phyloP scores from a whole-genome alignment of 1,284 basidiomycete species.

The Cronartium ribicola region DNA sequence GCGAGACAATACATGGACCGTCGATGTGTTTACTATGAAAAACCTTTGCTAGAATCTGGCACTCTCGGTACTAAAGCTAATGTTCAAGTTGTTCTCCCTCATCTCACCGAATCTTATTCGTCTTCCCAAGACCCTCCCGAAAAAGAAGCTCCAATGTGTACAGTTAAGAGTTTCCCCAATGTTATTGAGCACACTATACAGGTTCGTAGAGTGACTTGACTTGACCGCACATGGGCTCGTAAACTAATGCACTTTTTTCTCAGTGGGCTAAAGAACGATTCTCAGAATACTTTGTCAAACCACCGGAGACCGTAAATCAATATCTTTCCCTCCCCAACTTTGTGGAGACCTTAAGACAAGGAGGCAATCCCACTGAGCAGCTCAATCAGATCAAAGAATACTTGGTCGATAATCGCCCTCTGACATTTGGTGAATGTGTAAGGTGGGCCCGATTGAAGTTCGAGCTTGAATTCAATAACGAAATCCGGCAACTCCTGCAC shows the following conservation, averaged over 20 bases:
- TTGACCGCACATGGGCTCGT: not conserved
- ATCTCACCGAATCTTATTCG: conserved; percentile 94
- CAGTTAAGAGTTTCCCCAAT: conserved; percentile 99
- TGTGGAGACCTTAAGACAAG: conserved; percentile 83
- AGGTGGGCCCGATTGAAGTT: conserved; percentile 94
- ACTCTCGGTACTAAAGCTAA: conserved; percentile 99
- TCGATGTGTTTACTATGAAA: conserved; percentile 94
- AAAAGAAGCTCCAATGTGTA: conserved; percentile 95
- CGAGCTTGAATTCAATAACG: conserved; percentile 89
- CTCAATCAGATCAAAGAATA: conserved; percentile 84
- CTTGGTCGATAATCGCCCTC: conserved; percentile 84
- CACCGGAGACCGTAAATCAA: conserved; percentile 87
- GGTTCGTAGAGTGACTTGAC: conserved; percentile 4
- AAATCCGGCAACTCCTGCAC: conserved; percentile 86
- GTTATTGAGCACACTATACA: conserved; percentile 94
- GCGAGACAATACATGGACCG: conserved; percentile 97
- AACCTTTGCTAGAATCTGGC: conserved; percentile 93
- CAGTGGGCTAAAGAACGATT: conserved; percentile 94
- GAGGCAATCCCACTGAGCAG: conserved; percentile 84
- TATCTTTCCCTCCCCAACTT: conserved; percentile 97
- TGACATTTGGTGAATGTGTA: conserved; percentile 96
- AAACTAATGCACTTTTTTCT: not conserved
- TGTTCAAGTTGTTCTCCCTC: conserved; percentile 90
- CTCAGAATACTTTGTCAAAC: conserved; percentile 88
- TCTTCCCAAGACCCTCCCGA: conserved; percentile 99